A percentile compares a stretch with the other conserved stretches of the same genome.
Evolutionary conservation across 495 filamentous ascomycete species (phyloP).

Genomic region (Neurospora sp.): DNA sequence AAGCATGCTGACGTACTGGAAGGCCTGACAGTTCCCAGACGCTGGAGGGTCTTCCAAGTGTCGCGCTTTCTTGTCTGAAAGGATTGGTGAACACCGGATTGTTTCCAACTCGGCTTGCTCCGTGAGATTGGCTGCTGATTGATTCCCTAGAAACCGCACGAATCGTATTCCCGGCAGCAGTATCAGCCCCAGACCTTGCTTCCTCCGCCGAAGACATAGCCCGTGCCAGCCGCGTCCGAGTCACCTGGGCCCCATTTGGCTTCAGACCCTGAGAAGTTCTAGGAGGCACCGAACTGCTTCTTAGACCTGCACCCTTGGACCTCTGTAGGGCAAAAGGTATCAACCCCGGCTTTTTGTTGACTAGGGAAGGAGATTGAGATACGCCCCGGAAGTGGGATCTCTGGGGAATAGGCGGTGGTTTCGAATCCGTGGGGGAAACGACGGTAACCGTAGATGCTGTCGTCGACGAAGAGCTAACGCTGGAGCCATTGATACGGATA

Average conservation of each 20-base stretch:
- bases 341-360: conserved; percentile 51
- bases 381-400: conserved; percentile 64
- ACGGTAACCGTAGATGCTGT: conserved; percentile 4
- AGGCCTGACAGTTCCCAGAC: conserved; percentile 68
- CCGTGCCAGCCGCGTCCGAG: background rate
- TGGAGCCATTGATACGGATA: conserved; percentile 55
- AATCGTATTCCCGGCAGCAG: background rate
- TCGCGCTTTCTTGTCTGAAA: conserved; percentile 46
- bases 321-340: conserved; percentile 55
- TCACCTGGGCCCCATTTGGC: background rate
- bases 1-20: conserved; percentile 63
- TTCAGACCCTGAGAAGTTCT: conserved; percentile 43
- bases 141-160: background rate
- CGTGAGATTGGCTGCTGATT: background rate
- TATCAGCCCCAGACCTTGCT: background rate
- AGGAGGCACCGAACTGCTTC: conserved; percentile 75
- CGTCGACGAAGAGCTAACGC: conserved; percentile 8
- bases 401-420: conserved; percentile 57
- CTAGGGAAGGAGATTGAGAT: conserved; percentile 51
- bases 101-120: background rate
- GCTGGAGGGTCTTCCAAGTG: conserved; percentile 40
- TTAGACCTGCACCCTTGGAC: conserved; percentile 51
- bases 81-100: conserved; percentile 42
- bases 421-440: conserved; percentile 36
- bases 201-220: background rate